Base-by-base conservation (phyloP, 345 rosid species). In the Gossypium herbaceum region DNA sequence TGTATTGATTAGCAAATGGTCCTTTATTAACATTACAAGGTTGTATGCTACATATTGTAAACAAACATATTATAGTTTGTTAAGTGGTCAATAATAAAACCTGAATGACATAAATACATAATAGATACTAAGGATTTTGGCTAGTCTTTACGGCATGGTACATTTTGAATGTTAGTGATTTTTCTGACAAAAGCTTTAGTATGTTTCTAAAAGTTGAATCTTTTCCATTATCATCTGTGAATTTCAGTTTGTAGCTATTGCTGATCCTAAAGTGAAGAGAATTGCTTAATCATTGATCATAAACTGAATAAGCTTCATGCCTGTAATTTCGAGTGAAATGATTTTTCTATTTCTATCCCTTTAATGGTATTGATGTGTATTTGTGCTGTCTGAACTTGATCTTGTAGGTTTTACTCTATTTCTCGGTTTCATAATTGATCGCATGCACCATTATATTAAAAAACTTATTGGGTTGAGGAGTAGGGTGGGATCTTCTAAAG, bases 341-440 rank as follows among this genome's bases (percentile, higher is more conserved):
- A 44, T 15, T 44, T 7, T 9, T 58, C 7, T 29, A 7, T 43
- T n/a, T 68, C 0, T 25, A 48, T 15, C 7, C 16, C 39, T n/a
- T 60, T 69, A 27, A 4, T 24, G 48, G 2, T 60, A 9, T 62
- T 22, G 2, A 4, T 19, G 29, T 58, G 17, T 74, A 25, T 17
- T 50, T 76, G 72, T 76, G 73, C 62, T 55, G 55, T 63, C 60
- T 65, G 62, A 70, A 74, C 75, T 60, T 73, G 73, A 71, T 80
- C 57, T 79, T 89, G 87, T 87, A 94, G 98, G 97, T 65, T 93
- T 92, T 48, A 86, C 94, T 12, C 82, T 92, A 17, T 94, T 92
- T 74, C 97, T 94, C 1, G 98, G 98, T 47, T 94, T 94, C 81
- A 73, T 94, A 63, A 87, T 94, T 43, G 97, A 94, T 68, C 89